Evolutionary conservation across 2,329 filamentous ascomycete species (phyloP).

Genomic region (Diaporthe destruens): DNA sequence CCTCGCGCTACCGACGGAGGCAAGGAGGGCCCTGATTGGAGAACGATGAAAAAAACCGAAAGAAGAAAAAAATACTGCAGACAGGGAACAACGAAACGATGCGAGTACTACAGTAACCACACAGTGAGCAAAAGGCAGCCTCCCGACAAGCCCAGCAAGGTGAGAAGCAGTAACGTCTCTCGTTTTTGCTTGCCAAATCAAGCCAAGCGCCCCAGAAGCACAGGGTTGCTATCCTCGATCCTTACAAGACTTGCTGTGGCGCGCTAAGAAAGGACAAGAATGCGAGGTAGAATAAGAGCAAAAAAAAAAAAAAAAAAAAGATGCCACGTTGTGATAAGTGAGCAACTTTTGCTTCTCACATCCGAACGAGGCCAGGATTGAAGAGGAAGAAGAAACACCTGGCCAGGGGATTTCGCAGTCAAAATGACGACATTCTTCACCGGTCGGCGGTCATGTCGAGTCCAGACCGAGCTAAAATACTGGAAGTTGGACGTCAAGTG

Average conservation of each 20-base stretch:
- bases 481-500: conserved; percentile 29
- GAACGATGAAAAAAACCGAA: too few relatives aligned
- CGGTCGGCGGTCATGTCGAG: neutral
- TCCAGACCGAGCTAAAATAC: conserved; percentile 1
- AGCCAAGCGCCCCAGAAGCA: neutral
- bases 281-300: neutral
- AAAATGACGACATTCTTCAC: conserved; percentile 26
- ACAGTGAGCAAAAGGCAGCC: neutral
- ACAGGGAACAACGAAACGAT: neutral
- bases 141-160: neutral
- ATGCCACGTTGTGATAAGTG: conserved; percentile 12
- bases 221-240: neutral
- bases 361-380: neutral
- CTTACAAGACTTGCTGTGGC: neutral
- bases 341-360: conserved; percentile 12
- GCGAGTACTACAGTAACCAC: neutral
- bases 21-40: conserved; percentile 20
- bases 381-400: neutral
- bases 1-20: conserved; percentile 9
- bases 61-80: neutral
- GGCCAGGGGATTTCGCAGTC: neutral
- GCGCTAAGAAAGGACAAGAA: neutral
- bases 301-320: conserved; percentile 16
- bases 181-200: conserved; percentile 26
- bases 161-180: conserved; percentile 5